Conservation (phyloP, 768 basidiomycete genomes). For the Tricholoma saponaceum region DNA sequence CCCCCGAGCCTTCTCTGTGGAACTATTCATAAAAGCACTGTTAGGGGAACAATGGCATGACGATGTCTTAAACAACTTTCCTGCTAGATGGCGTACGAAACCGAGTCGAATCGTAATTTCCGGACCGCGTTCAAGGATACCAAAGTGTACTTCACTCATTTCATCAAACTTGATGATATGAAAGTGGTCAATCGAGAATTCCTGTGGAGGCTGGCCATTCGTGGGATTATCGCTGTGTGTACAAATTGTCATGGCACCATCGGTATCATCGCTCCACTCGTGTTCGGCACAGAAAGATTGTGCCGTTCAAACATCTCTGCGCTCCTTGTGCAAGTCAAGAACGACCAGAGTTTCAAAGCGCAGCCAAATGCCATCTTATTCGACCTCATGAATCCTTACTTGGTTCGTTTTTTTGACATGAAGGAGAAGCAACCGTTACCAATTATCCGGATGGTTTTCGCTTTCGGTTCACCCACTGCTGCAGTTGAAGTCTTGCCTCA, state of each 20-base stretch:
- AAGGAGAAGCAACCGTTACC: constrained; percentile 1
- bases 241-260: constrained; percentile 13
- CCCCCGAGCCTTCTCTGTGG: background rate
- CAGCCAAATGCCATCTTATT: constrained; percentile 12
- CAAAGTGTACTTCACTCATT: background rate
- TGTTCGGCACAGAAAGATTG: constrained; percentile 1
- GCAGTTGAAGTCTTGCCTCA: background rate
- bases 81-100: background rate
- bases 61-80: no score
- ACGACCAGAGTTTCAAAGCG: constrained; percentile 10
- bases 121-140: background rate
- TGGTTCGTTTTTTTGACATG: constrained; percentile 12
- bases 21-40: no score
- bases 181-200: background rate
- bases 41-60: no score
- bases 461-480: constrained; percentile 1
- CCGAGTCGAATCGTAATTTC: background rate
- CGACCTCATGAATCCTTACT: constrained; percentile 17
- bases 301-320: constrained; percentile 11
- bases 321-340: constrained; percentile 19
- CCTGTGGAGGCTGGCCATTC: background rate
- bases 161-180: background rate
- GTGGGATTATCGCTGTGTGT: constrained; percentile 11
- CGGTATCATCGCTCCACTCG: background rate
- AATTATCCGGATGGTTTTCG: constrained; percentile 10